Percentiles rank a stretch among this genome's conserved stretches.
Conservation (phyloP, 331 rosid species). For the Malus hybrid region DNA sequence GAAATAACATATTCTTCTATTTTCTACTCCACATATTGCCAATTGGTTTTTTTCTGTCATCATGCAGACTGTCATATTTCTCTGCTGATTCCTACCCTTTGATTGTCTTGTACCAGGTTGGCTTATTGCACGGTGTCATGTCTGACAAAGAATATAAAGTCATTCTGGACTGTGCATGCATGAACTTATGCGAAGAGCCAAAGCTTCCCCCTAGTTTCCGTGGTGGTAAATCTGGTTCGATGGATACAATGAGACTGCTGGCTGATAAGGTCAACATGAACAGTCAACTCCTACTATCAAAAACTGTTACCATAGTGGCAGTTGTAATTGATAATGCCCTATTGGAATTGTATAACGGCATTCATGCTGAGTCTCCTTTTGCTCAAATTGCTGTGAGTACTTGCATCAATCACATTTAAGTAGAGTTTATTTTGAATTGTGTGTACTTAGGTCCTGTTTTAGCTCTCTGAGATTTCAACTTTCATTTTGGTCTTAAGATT, state of each 20-base stretch:
- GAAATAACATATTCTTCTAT: too few species aligned
- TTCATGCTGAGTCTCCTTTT: slow-evolving; percentile 66
- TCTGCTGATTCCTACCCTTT: slow-evolving; percentile 4
- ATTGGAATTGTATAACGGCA: slow-evolving; percentile 72
- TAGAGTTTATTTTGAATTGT: not conserved
- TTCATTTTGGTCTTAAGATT: not conserved
- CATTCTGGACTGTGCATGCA: slow-evolving; percentile 77
- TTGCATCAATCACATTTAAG: not conserved
- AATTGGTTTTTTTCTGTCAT: not conserved
- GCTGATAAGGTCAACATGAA: slow-evolving; percentile 89
- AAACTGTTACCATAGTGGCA: slow-evolving; percentile 66
- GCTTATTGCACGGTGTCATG: slow-evolving; percentile 68
- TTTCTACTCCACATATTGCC: too few species aligned
- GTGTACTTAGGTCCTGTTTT: not conserved
- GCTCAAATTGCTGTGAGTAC: slow-evolving; percentile 89
- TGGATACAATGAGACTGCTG: slow-evolving; percentile 67
- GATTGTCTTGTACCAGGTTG: slow-evolving; percentile 57
- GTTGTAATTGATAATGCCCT: slow-evolving; percentile 72
- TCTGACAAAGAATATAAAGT: slow-evolving; percentile 92
- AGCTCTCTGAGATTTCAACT: not conserved
- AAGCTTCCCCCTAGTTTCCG: slow-evolving; percentile 93
- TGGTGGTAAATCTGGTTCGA: slow-evolving; percentile 64
- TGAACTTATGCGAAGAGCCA: slow-evolving; percentile 75
- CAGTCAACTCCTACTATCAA: slow-evolving; percentile 71
- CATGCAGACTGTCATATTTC: not conserved